Conservation (phyloP, 2,329 filamentous ascomycete species). For the Pseudogymnoascus sp. region DNA sequence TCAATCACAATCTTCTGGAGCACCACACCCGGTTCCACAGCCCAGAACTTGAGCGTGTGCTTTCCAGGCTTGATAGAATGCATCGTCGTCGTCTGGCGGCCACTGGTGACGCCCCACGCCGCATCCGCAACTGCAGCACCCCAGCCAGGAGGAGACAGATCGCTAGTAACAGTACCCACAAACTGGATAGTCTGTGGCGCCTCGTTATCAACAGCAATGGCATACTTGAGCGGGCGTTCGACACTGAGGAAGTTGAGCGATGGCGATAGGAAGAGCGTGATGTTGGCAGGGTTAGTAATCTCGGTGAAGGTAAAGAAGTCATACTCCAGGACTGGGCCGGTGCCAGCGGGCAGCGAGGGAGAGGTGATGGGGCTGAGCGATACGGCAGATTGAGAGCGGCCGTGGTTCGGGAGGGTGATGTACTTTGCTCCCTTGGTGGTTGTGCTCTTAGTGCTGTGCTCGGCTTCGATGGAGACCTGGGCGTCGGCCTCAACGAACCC, state of each 20-base stretch:
- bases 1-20: constrained; percentile 35
- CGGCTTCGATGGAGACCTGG: constrained; percentile 47
- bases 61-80: constrained; percentile 17
- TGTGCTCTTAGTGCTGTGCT: constrained; percentile 39
- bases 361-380: constrained; percentile 46
- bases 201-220: constrained; percentile 35
- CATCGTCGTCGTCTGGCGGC: constrained; percentile 19
- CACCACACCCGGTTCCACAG: constrained; percentile 29
- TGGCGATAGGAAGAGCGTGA: constrained; percentile 45
- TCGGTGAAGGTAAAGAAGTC: constrained; percentile 45
- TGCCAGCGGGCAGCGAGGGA: constrained; percentile 39
- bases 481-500: constrained; percentile 57
- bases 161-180: constrained; percentile 19
- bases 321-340: constrained; percentile 51
- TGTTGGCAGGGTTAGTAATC: constrained; percentile 32
- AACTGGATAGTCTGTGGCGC: constrained; percentile 30
- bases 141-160: constrained; percentile 16
- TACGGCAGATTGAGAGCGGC: constrained; percentile 50
- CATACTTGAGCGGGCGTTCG: constrained; percentile 42
- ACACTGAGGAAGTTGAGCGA: constrained; percentile 46
- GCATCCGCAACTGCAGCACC: constrained; percentile 21
- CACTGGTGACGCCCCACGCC: constrained; percentile 21
- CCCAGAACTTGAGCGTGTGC: constrained; percentile 31
- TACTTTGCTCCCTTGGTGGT: constrained; percentile 35
- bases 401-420: constrained; percentile 44